phyloP scores from a whole-genome alignment of 2,329 filamentous ascomycete species.

The Trichoderma polysporum region DNA sequence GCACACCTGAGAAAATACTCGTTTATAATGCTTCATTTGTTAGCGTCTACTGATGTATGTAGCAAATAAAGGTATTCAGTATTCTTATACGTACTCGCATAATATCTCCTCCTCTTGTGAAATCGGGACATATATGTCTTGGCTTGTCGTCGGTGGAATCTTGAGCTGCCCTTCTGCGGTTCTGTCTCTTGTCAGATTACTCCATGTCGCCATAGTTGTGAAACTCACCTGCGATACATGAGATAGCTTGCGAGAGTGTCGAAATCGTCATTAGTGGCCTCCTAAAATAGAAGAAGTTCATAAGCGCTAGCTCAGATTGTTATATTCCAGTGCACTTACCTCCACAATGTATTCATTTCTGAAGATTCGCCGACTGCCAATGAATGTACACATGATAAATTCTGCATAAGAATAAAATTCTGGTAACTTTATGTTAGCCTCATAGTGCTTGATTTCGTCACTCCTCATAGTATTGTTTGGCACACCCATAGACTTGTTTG shows the following conservation, averaged over 20 bases:
- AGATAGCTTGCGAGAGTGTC: constrained; percentile 25
- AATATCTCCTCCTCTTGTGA: constrained; percentile 31
- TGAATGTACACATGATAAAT: constrained; percentile 31
- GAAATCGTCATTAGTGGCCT: constrained; percentile 22
- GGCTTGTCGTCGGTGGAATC: constrained; percentile 23
- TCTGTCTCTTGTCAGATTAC: constrained; percentile 14
- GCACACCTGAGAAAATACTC: background rate
- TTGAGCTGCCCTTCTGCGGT: constrained; percentile 27
- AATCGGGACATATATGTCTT: constrained; percentile 29
- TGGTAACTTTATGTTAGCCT: constrained; percentile 25
- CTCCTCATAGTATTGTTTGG: background rate
- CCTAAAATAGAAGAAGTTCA: constrained; percentile 7
- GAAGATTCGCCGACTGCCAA: constrained; percentile 18
- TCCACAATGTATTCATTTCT: constrained; percentile 22
- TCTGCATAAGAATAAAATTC: constrained; percentile 39
- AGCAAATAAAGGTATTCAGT: background rate
- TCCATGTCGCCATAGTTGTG: constrained; percentile 18
- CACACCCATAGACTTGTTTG: constrained; percentile 33
- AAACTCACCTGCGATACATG: constrained; percentile 32
- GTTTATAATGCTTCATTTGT: background rate
- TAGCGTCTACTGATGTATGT: background rate
- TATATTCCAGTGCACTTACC: constrained; percentile 19
- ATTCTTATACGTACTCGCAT: constrained; percentile 26
- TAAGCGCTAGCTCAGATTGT: background rate
- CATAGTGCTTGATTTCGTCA: background rate